Evolutionary conservation across 1,139 yeast species (phyloP).

Genomic region (Candida sp.): DNA sequence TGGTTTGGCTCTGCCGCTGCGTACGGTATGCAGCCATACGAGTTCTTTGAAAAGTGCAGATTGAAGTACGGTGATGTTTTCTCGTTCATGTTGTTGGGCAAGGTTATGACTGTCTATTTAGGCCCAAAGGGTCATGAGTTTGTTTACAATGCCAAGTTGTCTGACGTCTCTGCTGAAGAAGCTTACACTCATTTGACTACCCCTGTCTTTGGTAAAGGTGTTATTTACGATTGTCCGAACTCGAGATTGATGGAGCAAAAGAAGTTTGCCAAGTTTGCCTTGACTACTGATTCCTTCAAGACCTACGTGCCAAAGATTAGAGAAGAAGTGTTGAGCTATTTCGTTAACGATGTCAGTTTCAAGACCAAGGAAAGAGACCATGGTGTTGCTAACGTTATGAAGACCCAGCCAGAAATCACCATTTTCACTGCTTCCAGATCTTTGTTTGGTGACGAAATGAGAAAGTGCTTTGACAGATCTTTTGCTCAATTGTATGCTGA

Average conservation of each 20-base stretch:
- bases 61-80: slow-evolving; percentile 90
- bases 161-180: slow-evolving; percentile 94
- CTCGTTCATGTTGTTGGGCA: slow-evolving; percentile 87
- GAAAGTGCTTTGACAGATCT: slow-evolving; percentile 78
- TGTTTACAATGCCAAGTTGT: slow-evolving; percentile 86
- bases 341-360: slow-evolving; percentile 52
- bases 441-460: slow-evolving; percentile 89
- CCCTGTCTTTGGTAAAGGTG: slow-evolving; percentile 98
- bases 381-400: slow-evolving; percentile 76
- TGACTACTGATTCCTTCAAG: slow-evolving; percentile 85
- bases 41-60: slow-evolving; percentile 80
- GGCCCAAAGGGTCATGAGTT: slow-evolving; percentile 99
- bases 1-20: slow-evolving; percentile 93
- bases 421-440: slow-evolving; percentile 96
- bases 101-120: slow-evolving; percentile 91
- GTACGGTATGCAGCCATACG: slow-evolving; percentile 94
- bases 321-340: slow-evolving; percentile 74
- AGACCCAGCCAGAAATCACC: slow-evolving; percentile 93
- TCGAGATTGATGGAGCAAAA: slow-evolving; percentile 96
- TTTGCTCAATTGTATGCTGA: slow-evolving; percentile 90
- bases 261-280: slow-evolving; percentile 91
- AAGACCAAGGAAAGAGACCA: slow-evolving; percentile 36
- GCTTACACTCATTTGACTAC: slow-evolving; percentile 96
- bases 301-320: slow-evolving; percentile 87
- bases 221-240: slow-evolving; percentile 96